phyloP scores from a whole-genome alignment of 306 rosid genomes.

The Trifolium fragiferum region DNA sequence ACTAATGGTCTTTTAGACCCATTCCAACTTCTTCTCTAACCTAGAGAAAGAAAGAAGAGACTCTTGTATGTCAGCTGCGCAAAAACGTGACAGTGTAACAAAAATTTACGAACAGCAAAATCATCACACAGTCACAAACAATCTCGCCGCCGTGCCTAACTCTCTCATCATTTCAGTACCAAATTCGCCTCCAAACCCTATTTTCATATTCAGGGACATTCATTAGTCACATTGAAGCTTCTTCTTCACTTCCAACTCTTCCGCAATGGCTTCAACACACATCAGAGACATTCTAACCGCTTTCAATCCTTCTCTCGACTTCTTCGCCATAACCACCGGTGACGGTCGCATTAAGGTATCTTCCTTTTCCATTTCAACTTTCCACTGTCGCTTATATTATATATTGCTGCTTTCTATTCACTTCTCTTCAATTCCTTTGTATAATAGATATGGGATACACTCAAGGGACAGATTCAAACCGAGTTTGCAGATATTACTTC shows the following conservation, averaged over 20 bases:
- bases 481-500: constrained; percentile 80
- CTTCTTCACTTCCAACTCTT: constrained; percentile 1
- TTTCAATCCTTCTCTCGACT: constrained; percentile 77
- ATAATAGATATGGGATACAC: constrained; percentile 86
- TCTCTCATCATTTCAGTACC: too few species aligned
- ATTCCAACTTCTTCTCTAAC: background rate
- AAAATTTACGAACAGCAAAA: too few species aligned
- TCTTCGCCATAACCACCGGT: constrained; percentile 79
- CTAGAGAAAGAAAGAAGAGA: background rate
- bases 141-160: too few species aligned
- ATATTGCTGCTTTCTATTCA: background rate
- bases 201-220: too few species aligned
- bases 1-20: background rate
- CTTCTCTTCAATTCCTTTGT: constrained; percentile 9
- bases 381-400: background rate
- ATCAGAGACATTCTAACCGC: constrained; percentile 79
- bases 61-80: too few species aligned
- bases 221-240: background rate
- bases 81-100: too few species aligned
- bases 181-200: too few species aligned
- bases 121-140: too few species aligned
- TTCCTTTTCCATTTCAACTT: background rate
- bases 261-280: constrained; percentile 48
- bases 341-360: constrained; percentile 92
- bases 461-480: constrained; percentile 82